Conservation (phyloP, 2,329 filamentous ascomycete species). For the Periconia sp. region DNA sequence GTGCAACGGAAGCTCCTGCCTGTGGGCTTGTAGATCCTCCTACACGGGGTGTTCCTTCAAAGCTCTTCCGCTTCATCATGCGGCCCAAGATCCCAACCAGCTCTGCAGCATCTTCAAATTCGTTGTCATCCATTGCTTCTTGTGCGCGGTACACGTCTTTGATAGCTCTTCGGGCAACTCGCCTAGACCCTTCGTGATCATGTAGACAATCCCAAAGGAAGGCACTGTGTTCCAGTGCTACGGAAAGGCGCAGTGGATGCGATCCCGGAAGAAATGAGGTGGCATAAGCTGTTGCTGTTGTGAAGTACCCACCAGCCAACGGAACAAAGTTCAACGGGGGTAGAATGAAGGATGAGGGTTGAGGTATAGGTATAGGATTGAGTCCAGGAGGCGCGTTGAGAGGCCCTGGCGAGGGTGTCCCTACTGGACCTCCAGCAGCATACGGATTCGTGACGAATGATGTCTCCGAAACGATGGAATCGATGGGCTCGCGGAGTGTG, state of each 20-base stretch:
- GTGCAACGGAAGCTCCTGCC: constrained; percentile 17
- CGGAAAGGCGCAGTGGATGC: constrained; percentile 83
- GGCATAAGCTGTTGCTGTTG: constrained; percentile 72
- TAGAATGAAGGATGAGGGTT: constrained; percentile 71
- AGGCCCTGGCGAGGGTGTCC: constrained; percentile 45
- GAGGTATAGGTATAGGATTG: constrained; percentile 44
- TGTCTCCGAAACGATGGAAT: constrained; percentile 52
- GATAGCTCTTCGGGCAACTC: constrained; percentile 79
- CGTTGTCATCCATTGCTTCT: constrained; percentile 92
- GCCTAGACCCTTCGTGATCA: constrained; percentile 73
- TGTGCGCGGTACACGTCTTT: constrained; percentile 87
- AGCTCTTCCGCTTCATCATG: constrained; percentile 73
- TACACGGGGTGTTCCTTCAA: constrained; percentile 40
- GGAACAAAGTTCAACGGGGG: constrained; percentile 80
- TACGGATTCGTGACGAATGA: constrained; percentile 56
- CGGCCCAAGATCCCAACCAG: constrained; percentile 82
- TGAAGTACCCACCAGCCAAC: constrained; percentile 78
- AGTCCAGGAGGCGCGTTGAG: constrained; percentile 49
- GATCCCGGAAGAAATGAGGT: constrained; percentile 79
- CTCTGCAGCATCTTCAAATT: constrained; percentile 89
- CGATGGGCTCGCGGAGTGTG: constrained; percentile 51
- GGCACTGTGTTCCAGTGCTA: constrained; percentile 88
- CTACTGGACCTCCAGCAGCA: constrained; percentile 41
- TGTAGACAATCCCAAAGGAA: constrained; percentile 93
- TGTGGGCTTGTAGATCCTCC: constrained; percentile 35